phyloP scores from a whole-genome alignment of 352 stramenopile species.

The Pseudoperonospora humuli region DNA sequence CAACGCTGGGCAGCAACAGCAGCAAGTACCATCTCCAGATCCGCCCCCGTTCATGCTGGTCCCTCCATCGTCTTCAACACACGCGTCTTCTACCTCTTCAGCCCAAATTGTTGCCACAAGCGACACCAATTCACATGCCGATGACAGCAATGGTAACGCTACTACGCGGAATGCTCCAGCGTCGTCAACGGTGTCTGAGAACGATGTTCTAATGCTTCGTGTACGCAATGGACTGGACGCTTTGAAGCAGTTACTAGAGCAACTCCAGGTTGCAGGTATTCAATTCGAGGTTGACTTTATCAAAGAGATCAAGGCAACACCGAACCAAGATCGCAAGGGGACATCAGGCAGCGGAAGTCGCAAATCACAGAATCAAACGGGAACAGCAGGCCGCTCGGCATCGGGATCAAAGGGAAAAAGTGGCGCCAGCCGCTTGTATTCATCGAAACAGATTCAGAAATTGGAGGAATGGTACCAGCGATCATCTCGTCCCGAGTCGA shows the following conservation, averaged over 20 bases:
- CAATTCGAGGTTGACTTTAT: slow-evolving; percentile 81
- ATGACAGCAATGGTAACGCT: slow-evolving; percentile 12
- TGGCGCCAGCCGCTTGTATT: slow-evolving; percentile 77
- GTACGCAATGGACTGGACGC: slow-evolving; percentile 48
- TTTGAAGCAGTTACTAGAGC: slow-evolving; percentile 68
- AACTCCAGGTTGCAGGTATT: slow-evolving; percentile 72
- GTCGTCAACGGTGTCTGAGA: slow-evolving; percentile 15
- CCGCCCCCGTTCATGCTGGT: slow-evolving; percentile 39
- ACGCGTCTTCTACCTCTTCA: slow-evolving; percentile 26
- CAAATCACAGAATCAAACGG: slow-evolving; percentile 22
- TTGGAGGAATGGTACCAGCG: slow-evolving; percentile 86
- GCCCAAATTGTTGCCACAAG: slow-evolving; percentile 28
- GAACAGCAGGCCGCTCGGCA: slow-evolving; percentile 27
- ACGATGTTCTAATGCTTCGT: slow-evolving; percentile 43
- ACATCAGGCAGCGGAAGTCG: slow-evolving; percentile 12
- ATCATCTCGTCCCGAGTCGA: slow-evolving; percentile 68
- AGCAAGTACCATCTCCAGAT: slow-evolving; percentile 11
- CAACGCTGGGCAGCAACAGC: slow-evolving; percentile 5
- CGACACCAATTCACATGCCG: slow-evolving; percentile 11
- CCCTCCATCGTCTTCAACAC: slow-evolving; percentile 25
- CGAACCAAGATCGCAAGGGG: slow-evolving; percentile 45
- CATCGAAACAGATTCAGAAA: slow-evolving; percentile 82
- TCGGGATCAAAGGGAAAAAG: slow-evolving; percentile 59
- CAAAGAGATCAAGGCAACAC: slow-evolving; percentile 60
- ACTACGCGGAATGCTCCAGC: slow-evolving; percentile 10